These are phyloP conservation scores for Capsicum baccatum DNA, from an alignment of 257 asterid genomes.

Conservation along the genomic window DNA sequence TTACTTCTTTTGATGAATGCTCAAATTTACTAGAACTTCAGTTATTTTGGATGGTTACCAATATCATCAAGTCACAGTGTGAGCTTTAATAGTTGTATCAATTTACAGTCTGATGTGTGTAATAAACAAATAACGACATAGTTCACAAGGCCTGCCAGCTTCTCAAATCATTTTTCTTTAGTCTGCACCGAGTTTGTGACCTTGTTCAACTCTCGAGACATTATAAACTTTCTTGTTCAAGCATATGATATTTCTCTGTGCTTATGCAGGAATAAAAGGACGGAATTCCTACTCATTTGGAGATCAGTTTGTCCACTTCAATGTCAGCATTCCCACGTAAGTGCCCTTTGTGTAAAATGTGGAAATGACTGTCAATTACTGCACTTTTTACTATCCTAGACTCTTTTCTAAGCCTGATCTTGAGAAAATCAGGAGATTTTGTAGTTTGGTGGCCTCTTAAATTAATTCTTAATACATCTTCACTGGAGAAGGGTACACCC, in stretches of 20 bases:
- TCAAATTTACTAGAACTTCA: neutral
- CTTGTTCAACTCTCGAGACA: neutral
- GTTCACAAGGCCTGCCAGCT: constrained; percentile 5
- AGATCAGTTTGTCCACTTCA: constrained; percentile 90
- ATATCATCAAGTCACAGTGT: neutral
- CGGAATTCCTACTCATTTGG: constrained; percentile 78
- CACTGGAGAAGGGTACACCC: neutral
- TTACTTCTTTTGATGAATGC: constrained; percentile 6
- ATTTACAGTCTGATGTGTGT: constrained; percentile 12
- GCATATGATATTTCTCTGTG: constrained; percentile 1
- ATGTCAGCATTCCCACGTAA: constrained; percentile 88
- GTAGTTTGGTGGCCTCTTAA: neutral
- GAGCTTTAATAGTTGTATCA: neutral
- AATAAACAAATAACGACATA: neutral
- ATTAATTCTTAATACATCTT: neutral
- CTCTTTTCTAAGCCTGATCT: neutral
- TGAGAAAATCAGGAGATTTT: neutral
- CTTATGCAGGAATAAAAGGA: constrained; percentile 73
- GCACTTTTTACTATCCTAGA: neutral
- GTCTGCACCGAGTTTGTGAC: neutral
- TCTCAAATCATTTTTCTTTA: neutral
- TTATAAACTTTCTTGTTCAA: neutral
- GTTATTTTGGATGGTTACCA: neutral
- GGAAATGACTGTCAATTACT: neutral
- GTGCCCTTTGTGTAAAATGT: constrained; percentile 37